Conservation (phyloP, 2,329 filamentous ascomycete genomes). For the Colletotrichum tanaceti region DNA sequence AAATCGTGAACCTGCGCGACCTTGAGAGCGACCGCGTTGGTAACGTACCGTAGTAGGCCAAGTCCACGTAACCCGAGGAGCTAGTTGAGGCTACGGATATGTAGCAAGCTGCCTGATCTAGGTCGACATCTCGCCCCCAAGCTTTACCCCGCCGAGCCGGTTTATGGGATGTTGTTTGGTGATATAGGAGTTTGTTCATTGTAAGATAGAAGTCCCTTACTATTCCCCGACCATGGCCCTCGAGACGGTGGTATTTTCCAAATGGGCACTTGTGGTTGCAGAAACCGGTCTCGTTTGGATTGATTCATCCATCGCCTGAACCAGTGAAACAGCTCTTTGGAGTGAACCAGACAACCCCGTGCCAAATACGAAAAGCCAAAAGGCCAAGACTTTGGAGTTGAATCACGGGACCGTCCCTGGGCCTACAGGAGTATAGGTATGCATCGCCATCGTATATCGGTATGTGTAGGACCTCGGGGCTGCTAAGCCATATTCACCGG, state of each 20-base stretch:
- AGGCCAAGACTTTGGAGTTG: background rate
- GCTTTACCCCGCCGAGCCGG: background rate
- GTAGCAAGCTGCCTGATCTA: background rate
- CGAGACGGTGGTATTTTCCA: too few relatives aligned
- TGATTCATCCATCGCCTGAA: background rate
- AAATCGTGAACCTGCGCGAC: too few relatives aligned
- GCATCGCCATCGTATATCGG: too few relatives aligned
- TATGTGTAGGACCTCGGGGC: too few relatives aligned
- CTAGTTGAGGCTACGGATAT: background rate
- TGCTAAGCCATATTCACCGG: too few relatives aligned
- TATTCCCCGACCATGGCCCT: background rate
- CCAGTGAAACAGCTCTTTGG: background rate
- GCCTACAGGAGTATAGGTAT: too few relatives aligned
- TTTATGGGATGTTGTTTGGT: too few relatives aligned
- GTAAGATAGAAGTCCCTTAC: background rate
- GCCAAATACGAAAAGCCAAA: background rate
- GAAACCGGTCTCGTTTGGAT: background rate
- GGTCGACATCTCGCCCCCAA: background rate
- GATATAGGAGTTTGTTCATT: background rate
- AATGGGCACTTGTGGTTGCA: too few relatives aligned
- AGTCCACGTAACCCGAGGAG: background rate
- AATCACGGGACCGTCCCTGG: too few relatives aligned
- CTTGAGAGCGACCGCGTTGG: too few relatives aligned
- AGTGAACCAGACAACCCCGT: background rate
- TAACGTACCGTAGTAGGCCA: background rate